phyloP scores from a whole-genome alignment of 1,284 basidiomycete species.

The Fistulina hepatica region DNA sequence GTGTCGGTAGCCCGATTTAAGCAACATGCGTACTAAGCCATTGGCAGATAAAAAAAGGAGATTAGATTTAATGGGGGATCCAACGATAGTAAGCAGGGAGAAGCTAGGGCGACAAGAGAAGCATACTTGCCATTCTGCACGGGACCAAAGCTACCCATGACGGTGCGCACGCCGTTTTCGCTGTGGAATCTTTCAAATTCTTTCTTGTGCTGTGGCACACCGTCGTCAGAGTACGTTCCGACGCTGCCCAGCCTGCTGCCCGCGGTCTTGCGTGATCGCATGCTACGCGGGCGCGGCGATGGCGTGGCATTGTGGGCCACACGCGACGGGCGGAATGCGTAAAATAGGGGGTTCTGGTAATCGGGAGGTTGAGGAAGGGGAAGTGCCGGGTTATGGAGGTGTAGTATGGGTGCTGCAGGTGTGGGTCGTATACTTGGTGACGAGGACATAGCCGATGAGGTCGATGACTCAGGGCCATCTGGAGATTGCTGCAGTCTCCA shows the following conservation, averaged over 20 bases:
- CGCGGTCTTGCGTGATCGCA: slow-evolving; percentile 29
- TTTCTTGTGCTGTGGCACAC: slow-evolving; percentile 54
- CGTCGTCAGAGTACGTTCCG: slow-evolving; percentile 21
- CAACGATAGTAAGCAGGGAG: not conserved
- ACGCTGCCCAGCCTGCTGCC: slow-evolving; percentile 26
- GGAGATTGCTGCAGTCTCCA: slow-evolving; percentile 48
- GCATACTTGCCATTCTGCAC: slow-evolving; percentile 63
- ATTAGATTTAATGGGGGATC: not conserved
- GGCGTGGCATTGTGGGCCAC: slow-evolving; percentile 15
- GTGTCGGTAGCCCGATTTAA: slow-evolving; percentile 88
- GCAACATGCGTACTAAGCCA: slow-evolving; percentile 72
- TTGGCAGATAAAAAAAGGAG: slow-evolving; percentile 8
- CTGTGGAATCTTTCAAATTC: slow-evolving; percentile 80
- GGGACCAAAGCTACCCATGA: slow-evolving; percentile 85
- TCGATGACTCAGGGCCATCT: slow-evolving; percentile 18
- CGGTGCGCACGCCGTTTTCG: slow-evolving; percentile 88
- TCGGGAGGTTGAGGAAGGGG: slow-evolving; percentile 48
- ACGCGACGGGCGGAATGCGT: slow-evolving; percentile 42
- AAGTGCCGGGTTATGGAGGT: slow-evolving; percentile 49
- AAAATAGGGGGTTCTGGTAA: slow-evolving; percentile 62
- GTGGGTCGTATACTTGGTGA: slow-evolving; percentile 9
- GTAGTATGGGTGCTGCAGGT: slow-evolving; percentile 37
- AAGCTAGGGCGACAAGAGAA: slow-evolving; percentile 1
- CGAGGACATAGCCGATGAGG: slow-evolving; percentile 17
- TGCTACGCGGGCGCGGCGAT: slow-evolving; percentile 20